phyloP scores from a whole-genome alignment of 345 rosid genomes.

The Syzygium aqueum region DNA sequence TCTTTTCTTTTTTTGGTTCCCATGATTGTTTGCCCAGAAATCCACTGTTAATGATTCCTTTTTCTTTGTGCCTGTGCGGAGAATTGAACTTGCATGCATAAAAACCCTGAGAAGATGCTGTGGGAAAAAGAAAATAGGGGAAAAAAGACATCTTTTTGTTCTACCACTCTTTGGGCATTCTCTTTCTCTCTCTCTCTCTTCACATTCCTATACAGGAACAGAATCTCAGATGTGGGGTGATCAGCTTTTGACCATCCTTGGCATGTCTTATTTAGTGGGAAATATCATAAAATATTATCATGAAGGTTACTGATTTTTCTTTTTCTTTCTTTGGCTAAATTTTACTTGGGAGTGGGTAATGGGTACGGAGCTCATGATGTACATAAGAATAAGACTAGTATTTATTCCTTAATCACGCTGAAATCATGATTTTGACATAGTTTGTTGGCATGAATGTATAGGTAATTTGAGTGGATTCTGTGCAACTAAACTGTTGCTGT shows the following conservation, averaged over 20 bases:
- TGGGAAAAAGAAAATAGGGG: constrained; percentile 1
- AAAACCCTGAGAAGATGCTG: constrained; percentile 39
- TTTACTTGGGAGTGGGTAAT: neutral
- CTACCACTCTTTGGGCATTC: neutral
- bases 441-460: neutral
- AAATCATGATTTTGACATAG: neutral
- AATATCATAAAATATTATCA: neutral
- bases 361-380: neutral
- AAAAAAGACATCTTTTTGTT: constrained; percentile 34
- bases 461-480: neutral
- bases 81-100: constrained; percentile 12
- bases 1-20: neutral
- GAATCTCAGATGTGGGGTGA: constrained; percentile 50
- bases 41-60: neutral
- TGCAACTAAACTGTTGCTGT: neutral
- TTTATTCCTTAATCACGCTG: neutral
- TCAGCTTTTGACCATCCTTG: constrained; percentile 30
- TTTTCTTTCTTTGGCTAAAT: neutral
- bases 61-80: constrained; percentile 9
- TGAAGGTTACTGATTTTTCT: neutral
- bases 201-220: constrained; percentile 40
- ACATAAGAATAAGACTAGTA: neutral
- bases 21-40: neutral
- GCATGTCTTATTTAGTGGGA: neutral
- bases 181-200: constrained; percentile 17